A percentile compares a stretch with the other conserved stretches of the same genome.
phyloP scores from a whole-genome alignment of 345 rosid species.

The Luvunga scandens region DNA sequence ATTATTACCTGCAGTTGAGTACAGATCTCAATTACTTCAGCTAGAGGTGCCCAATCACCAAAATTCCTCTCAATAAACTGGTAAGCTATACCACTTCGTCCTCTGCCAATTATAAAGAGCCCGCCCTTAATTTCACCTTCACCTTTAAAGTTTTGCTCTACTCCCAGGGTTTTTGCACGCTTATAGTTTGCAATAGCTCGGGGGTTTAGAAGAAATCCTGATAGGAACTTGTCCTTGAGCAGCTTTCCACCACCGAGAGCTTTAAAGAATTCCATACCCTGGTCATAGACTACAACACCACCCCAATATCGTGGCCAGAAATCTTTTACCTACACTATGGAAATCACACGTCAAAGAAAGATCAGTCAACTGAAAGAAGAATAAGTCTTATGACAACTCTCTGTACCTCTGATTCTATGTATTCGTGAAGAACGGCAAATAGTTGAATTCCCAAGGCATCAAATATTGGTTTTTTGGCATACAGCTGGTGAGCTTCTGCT shows the following conservation, averaged over 20 bases:
- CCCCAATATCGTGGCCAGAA: conserved; percentile 83
- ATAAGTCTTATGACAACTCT: conserved; percentile 1
- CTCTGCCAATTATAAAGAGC: conserved; percentile 50
- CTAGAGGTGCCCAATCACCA: conserved; percentile 64
- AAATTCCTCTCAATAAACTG: conserved; percentile 72
- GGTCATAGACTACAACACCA: conserved; percentile 46
- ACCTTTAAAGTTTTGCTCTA: conserved; percentile 52
- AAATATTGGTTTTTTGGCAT: conserved; percentile 55
- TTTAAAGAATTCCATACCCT: conserved; percentile 54
- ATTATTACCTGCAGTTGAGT: conserved; percentile 46
- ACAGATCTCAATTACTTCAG: conserved; percentile 55
- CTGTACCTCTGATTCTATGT: conserved; percentile 60
- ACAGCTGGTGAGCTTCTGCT: conserved; percentile 73
- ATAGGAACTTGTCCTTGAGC: conserved; percentile 56
- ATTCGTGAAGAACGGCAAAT: conserved; percentile 61
- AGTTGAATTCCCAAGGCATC: conserved; percentile 61
- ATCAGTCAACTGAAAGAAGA: conserved; percentile 5
- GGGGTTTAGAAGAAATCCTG: conserved; percentile 64
- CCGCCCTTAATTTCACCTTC: conserved; percentile 71
- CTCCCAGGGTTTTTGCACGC: conserved; percentile 53
- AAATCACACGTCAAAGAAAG: conserved; percentile 8
- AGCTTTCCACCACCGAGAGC: conserved; percentile 65
- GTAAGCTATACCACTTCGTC: conserved; percentile 54
- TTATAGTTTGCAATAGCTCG: conserved; percentile 63
- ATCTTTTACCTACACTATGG: conserved; percentile 43